These are phyloP conservation scores for Klebsormidium nitens DNA, from an alignment of 139 green algal genomes.

Conservation along the genomic window DNA sequence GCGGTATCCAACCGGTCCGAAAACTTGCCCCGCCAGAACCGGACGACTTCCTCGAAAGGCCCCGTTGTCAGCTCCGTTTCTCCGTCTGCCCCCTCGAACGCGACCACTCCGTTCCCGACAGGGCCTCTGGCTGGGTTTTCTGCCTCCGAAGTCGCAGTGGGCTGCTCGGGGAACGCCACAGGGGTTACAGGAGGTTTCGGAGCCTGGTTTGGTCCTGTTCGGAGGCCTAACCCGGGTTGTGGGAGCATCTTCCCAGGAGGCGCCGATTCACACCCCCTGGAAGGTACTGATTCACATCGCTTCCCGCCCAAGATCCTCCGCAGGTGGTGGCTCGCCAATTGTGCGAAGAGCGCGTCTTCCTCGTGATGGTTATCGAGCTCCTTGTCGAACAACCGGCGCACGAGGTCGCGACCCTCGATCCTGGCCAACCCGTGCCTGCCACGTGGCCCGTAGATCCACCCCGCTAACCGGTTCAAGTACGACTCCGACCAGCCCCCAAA, in stretches of 20 bases:
- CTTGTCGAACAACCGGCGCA: slow-evolving; percentile 68
- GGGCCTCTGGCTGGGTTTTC: background rate
- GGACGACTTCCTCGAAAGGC: background rate
- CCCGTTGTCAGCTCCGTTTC: background rate
- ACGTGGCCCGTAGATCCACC: slow-evolving; percentile 20
- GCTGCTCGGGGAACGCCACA: no score
- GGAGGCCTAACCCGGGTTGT: background rate
- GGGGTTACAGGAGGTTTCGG: background rate
- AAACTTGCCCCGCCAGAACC: slow-evolving; percentile 18
- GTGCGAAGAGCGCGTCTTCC: slow-evolving; percentile 62
- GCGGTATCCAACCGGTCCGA: background rate
- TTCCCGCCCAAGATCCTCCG: background rate
- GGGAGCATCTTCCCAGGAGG: background rate
- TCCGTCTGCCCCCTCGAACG: background rate
- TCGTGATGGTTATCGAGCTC: slow-evolving; percentile 81
- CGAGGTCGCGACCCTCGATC: slow-evolving; percentile 6
- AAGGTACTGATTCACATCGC: background rate
- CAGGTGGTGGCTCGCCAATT: slow-evolving; percentile 48
- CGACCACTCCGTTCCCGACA: no score
- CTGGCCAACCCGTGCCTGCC: no score
- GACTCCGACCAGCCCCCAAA: background rate
- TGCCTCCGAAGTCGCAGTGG: no score
- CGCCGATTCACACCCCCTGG: background rate
- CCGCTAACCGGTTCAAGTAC: slow-evolving; percentile 5
- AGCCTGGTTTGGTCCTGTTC: background rate